Evolutionary conservation across 441 rosid genomes (phyloP).

Genomic region (Gossypium schwendimanii): DNA sequence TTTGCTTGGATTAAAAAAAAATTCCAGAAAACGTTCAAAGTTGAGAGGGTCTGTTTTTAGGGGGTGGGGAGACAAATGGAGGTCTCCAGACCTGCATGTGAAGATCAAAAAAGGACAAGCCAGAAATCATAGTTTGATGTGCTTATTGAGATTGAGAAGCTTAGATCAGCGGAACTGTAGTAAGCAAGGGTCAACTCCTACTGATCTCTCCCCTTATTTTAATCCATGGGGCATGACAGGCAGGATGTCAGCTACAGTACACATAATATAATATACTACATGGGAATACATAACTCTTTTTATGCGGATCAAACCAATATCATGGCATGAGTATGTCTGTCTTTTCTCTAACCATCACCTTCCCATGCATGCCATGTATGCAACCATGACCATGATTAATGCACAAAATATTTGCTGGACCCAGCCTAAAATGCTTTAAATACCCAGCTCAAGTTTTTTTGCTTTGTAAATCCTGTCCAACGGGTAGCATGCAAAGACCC

Average conservation of each 20-base stretch:
- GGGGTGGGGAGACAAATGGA: not conserved
- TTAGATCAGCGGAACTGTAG: slow-evolving; percentile 3
- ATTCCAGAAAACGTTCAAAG: not conserved
- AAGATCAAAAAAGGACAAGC: slow-evolving; percentile 4
- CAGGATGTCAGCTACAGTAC: slow-evolving; percentile 9
- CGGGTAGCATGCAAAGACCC: not conserved
- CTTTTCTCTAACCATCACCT: slow-evolving; percentile 6
- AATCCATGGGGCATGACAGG: not conserved
- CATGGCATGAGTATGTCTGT: slow-evolving; percentile 32
- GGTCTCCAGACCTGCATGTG: slow-evolving; percentile 7
- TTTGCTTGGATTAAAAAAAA: not conserved
- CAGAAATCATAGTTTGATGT: slow-evolving; percentile 3
- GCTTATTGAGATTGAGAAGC: slow-evolving; percentile 16
- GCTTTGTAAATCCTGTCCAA: not conserved
- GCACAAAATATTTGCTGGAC: not conserved
- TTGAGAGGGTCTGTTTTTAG: not conserved
- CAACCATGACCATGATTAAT: not conserved
- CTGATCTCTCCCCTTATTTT: slow-evolving; percentile 8
- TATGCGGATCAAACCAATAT: slow-evolving; percentile 21
- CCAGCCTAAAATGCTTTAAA: not conserved
- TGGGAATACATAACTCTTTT: slow-evolving; percentile 17
- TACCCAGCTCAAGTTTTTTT: not conserved
- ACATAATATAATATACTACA: slow-evolving; percentile 9
- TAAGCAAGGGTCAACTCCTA: slow-evolving; percentile 25
- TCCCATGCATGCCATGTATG: not conserved